These are phyloP conservation scores for Cicer yamashitae DNA, from an alignment of 306 rosid species.

Conservation along the genomic window DNA sequence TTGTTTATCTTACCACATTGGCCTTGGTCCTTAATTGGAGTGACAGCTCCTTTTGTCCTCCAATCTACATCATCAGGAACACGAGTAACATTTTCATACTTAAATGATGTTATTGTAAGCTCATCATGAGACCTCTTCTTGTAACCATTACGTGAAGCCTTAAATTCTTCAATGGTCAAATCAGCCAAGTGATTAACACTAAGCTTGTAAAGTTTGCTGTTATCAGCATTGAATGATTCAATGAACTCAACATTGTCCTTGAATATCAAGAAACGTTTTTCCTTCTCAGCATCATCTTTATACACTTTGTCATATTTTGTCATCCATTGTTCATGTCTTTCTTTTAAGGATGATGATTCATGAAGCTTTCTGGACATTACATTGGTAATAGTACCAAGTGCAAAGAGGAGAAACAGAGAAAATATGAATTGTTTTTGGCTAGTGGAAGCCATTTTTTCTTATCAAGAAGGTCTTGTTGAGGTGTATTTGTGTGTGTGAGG, in stretches of 20 bases:
- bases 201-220: constrained; percentile 50
- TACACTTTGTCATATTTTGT: constrained; percentile 26
- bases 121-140: constrained; percentile 22
- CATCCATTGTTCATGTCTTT: constrained; percentile 59
- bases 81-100: constrained; percentile 42
- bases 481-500: constrained; percentile 4
- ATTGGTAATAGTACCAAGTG: constrained; percentile 8
- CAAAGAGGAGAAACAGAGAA: constrained; percentile 19
- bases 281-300: constrained; percentile 44
- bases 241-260: constrained; percentile 50
- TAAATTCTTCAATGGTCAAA: constrained; percentile 50
- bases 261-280: constrained; percentile 50
- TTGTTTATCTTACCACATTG: constrained; percentile 53
- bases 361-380: constrained; percentile 42
- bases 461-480: background rate
- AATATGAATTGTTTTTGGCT: constrained; percentile 18
- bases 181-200: constrained; percentile 47
- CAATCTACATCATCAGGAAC: constrained; percentile 47
- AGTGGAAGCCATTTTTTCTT: constrained; percentile 38
- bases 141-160: constrained; percentile 28
- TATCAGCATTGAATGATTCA: constrained; percentile 50
- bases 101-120: constrained; percentile 22
- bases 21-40: constrained; percentile 49
- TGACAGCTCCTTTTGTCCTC: constrained; percentile 52
- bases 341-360: constrained; percentile 34